phyloP scores from a whole-genome alignment of 768 basidiomycete species.

The Tylopilus balloui region DNA sequence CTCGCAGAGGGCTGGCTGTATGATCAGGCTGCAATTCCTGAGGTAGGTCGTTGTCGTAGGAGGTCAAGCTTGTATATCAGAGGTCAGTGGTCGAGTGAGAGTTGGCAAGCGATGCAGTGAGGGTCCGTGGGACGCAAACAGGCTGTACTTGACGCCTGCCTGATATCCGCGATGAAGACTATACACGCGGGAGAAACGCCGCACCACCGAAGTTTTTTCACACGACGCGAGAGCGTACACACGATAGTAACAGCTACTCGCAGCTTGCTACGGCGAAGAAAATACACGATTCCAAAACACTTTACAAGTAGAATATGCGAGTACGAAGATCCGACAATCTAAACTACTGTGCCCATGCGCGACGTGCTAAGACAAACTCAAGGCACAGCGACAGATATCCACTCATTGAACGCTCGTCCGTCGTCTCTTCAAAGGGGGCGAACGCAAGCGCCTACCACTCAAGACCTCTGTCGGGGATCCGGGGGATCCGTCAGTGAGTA shows the following conservation, averaged over 20 bases:
- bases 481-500: constrained; percentile 21
- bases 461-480: constrained; percentile 20
- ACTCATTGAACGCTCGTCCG: constrained; percentile 34
- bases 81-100: neutral
- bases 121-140: constrained; percentile 10
- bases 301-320: constrained; percentile 32
- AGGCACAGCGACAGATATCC: constrained; percentile 24
- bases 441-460: constrained; percentile 21
- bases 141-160: constrained; percentile 25
- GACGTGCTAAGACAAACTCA: constrained; percentile 14
- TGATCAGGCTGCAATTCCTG: constrained; percentile 14
- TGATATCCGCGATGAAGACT: constrained; percentile 28
- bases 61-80: constrained; percentile 4
- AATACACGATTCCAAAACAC: constrained; percentile 31
- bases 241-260: constrained; percentile 5
- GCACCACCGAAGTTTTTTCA: constrained; percentile 20
- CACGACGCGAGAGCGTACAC: constrained; percentile 10
- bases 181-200: constrained; percentile 15
- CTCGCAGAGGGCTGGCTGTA: constrained; percentile 10
- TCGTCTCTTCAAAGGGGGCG: constrained; percentile 50
- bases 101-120: neutral
- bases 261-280: constrained; percentile 10
- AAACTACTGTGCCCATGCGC: constrained; percentile 8
- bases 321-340: constrained; percentile 7
- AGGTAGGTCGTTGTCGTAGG: constrained; percentile 8